Evolutionary conservation across 139 green algal genomes (phyloP), one percentile per base, ranked within the genome.

Genomic region (Axilococcus clingmanii): DNA sequence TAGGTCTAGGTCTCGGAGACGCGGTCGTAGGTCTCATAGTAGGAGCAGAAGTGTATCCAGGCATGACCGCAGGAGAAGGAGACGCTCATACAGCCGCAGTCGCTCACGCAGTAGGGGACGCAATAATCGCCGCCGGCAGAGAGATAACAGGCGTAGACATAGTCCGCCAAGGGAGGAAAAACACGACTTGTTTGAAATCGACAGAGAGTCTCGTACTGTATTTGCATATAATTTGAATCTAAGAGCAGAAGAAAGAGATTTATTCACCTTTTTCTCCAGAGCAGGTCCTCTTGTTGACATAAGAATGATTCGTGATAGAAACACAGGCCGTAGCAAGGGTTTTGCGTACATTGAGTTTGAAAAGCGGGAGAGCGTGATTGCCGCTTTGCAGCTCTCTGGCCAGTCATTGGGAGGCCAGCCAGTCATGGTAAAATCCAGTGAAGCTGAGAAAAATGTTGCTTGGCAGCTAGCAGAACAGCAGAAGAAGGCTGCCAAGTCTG

Each of bases 311-410:
- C 85, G 69, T 15, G 91, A 98, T 68, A 78, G 87, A 37, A 82
- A 81, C 72, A 94, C 84, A 2, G 72, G 78, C 23, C 71, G 78
- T 25, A 89, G 73, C 54, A 97, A 97, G 72, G 90, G 90, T 42
- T 84, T 96, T 59, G 87, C 89, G 5, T 98, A 98, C 70, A 80
- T 98, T n/a, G 91, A 98, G 78, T 91, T 87, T 45, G 68, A 69
- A 40, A 75, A 77, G 22, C 63, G 79, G 68, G 80, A 90, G 59
- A 76, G 86, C 51, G 77, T 90, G 22, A 66, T 88, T 5, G 72
- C 63, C 20, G 90, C 89, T 0, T 64, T 97, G 45, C 71, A 78
- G 6, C 75, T 97, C 12, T 86, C 76, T 4, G 90, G 90, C 0
- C 78, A 92, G 58, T 28, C 75, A 0, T 54, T 97, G 32, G 69